Base-by-base conservation (phyloP, 192 early-diverging fungal species). In the Coemansia sp. region DNA sequence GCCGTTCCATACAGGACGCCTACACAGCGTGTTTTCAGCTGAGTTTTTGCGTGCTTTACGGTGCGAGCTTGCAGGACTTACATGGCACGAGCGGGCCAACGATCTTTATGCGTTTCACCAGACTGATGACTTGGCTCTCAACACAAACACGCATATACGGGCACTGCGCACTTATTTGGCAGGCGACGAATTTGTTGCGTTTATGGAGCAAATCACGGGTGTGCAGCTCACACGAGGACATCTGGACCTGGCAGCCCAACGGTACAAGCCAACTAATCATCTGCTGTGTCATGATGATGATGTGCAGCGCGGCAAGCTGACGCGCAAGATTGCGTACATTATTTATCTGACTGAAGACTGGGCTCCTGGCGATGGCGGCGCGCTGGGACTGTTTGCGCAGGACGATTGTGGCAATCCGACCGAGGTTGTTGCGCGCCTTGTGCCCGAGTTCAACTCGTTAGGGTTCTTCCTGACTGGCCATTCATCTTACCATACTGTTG, bases 241-340 rank as follows among this genome's bases (percentile, higher is more conserved):
- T 7, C 75, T 86, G 10, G 89, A 91, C 67, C 66, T 91, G 43
- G 88, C 88, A 5, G 87, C 87, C 0, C 88, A 91, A 56, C 73
- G 86, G 54, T 91, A 91, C 66, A 79, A 82, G 39, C 66, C 75
- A 25, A 83, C 83, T 5, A 83, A 85, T 50, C 87, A 89, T 45
- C 54, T 91, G 21, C 71, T 89, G 8, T 91, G 89, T 62, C 89
- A 91, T 56, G 89, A 91, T 53, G 89, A 91, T 51, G 89, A 91
- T 64, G 88, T 91, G 50, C 84, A 85, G 54, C 82, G 82, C 23
- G 87, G 83, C 45, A 82, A 82, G 50, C 23, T 67, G 53, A 72
- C 70, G 23, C 84, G 89, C 19, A 73, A 83, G 45, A 86, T 91
- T 23, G 89, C 89, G 2, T 91, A 89, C 67, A 91, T 91, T 47